Percentiles rank a stretch among this genome's conserved stretches.
Conservation (phyloP, 257 asterid genomes). For the Solanum clarkiae region DNA sequence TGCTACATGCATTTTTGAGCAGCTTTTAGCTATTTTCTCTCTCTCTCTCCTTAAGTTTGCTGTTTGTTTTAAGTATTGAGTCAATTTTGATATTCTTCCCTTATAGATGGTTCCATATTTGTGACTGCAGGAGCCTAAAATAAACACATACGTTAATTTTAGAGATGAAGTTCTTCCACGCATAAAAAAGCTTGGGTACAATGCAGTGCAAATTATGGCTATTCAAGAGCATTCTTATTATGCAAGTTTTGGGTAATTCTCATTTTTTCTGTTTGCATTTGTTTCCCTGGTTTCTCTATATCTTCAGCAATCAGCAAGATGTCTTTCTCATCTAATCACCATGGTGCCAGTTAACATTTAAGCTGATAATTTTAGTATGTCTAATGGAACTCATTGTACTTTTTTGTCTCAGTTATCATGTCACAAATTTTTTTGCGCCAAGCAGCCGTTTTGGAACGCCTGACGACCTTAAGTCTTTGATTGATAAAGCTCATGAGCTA, state of each 20-base stretch:
- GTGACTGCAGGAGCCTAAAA: constrained; percentile 63
- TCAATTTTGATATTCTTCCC: neutral
- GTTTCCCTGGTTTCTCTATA: neutral
- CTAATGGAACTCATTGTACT: constrained; percentile 13
- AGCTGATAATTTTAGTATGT: neutral
- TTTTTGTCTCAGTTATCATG: constrained; percentile 70
- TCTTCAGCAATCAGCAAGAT: neutral
- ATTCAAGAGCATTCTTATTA: constrained; percentile 99
- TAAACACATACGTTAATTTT: constrained; percentile 79
- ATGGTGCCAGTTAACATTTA: neutral
- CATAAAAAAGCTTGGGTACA: constrained; percentile 88
- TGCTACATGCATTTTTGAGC: neutral
- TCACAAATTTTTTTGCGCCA: constrained; percentile 97
- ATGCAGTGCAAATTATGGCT: constrained; percentile 99
- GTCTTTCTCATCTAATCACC: neutral
- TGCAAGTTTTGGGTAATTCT: constrained; percentile 93
- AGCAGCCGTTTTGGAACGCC: constrained; percentile 99
- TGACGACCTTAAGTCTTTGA: constrained; percentile 89
- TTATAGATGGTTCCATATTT: neutral
- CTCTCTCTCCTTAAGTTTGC: neutral
- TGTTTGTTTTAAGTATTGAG: neutral
- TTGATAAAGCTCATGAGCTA: constrained; percentile 95
- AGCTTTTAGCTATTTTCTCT: neutral
- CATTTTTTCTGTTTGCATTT: neutral
- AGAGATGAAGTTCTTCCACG: constrained; percentile 98